These are phyloP conservation scores for Peziza echinospora DNA, from an alignment of 495 filamentous ascomycete genomes.

Conservation along the genomic window DNA sequence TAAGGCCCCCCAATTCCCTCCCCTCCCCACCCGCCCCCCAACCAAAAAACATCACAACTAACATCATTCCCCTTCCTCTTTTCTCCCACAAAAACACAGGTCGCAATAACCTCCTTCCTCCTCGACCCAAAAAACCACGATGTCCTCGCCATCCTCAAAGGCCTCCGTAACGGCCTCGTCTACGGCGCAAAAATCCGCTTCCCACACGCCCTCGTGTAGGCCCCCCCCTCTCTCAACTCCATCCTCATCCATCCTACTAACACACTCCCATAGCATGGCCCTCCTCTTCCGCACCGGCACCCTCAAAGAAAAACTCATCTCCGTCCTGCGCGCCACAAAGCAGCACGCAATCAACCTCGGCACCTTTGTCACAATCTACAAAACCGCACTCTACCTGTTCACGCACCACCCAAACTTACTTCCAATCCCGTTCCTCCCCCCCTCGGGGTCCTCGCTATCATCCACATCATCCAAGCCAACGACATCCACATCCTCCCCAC, in stretches of 20 bases:
- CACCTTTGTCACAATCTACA: constrained; percentile 78
- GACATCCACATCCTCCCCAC: constrained; percentile 17
- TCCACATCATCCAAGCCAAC: constrained; percentile 76
- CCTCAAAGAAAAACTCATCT: constrained; percentile 50
- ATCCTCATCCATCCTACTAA: not conserved
- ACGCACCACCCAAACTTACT: constrained; percentile 31
- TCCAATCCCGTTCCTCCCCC: not conserved
- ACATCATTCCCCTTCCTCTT: too few relatives aligned
- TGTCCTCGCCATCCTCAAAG: constrained; percentile 64
- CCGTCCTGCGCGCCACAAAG: constrained; percentile 67
- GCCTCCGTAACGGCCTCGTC: constrained; percentile 82
- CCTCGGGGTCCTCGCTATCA: constrained; percentile 25
- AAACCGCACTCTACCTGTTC: constrained; percentile 40
- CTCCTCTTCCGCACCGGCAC: constrained; percentile 84
- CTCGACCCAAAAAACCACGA: constrained; percentile 69
- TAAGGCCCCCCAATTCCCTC: too few relatives aligned
- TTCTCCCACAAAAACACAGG: too few relatives aligned
- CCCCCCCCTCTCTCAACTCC: constrained; percentile 2
- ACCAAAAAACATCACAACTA: too few relatives aligned
- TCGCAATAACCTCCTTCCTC: constrained; percentile 24
- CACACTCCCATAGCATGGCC: constrained; percentile 43
- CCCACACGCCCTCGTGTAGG: constrained; percentile 86
- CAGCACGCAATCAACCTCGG: constrained; percentile 83
- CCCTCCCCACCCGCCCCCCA: too few relatives aligned
- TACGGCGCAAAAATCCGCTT: constrained; percentile 97